Percentiles rank a stretch among this genome's conserved stretches.
These are phyloP conservation scores for Acanthamoeba healyi DNA, from an alignment of 208 protist genomes.

Conservation along the genomic window DNA sequence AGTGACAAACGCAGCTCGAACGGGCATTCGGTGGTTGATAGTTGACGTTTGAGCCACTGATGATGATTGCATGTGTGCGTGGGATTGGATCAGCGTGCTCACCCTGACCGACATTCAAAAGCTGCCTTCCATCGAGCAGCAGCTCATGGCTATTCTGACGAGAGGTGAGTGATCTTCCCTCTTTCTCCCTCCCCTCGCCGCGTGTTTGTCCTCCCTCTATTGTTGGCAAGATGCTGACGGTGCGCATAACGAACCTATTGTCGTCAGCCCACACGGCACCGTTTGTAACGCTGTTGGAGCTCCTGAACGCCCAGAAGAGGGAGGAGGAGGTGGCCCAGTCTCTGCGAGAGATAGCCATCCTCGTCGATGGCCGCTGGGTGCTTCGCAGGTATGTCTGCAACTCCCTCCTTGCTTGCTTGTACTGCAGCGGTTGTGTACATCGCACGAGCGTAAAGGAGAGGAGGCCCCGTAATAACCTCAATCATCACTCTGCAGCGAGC, in stretches of 20 bases:
- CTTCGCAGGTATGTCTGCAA: constrained; percentile 30
- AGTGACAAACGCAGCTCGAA: too few species aligned
- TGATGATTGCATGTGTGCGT: too few species aligned
- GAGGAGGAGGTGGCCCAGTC: constrained; percentile 29
- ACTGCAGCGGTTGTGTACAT: too few species aligned
- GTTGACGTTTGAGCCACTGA: too few species aligned
- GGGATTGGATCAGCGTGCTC: too few species aligned
- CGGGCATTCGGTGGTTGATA: too few species aligned
- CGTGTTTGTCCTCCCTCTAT: too few species aligned
- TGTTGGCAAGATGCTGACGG: too few species aligned
- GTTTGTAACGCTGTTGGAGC: background rate
- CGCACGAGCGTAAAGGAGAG: too few species aligned
- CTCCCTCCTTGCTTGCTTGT: background rate
- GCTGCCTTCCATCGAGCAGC: constrained; percentile 35
- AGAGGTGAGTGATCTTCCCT: background rate
- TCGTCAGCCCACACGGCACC: constrained; percentile 44
- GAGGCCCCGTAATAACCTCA: too few species aligned
- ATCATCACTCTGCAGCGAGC: too few species aligned
- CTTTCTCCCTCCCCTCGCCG: background rate
- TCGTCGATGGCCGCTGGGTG: constrained; percentile 27
- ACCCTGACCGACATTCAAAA: constrained; percentile 56
- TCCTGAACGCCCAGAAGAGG: constrained; percentile 18
- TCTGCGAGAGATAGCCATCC: background rate
- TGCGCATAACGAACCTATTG: too few species aligned
- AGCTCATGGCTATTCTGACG: background rate